These are phyloP conservation scores for Quercus engelmannii DNA, from an alignment of 306 rosid genomes.

Conservation along the genomic window DNA sequence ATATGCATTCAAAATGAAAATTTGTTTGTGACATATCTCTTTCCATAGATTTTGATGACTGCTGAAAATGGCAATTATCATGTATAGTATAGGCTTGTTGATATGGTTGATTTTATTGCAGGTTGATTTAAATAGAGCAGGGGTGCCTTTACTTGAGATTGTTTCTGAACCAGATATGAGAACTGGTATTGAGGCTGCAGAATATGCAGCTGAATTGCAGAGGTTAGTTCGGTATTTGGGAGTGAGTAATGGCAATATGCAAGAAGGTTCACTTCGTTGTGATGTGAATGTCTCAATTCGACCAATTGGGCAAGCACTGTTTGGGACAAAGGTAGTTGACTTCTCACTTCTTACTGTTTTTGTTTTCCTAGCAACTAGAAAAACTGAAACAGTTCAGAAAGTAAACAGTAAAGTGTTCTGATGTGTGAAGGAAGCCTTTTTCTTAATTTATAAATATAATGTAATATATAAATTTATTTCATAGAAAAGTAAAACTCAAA, in stretches of 20 bases:
- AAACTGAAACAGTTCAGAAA: neutral
- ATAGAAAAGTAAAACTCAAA: too few relatives aligned
- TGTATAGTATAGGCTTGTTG: slow-evolving; percentile 10
- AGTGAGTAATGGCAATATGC: slow-evolving; percentile 97
- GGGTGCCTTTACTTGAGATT: slow-evolving; percentile 96
- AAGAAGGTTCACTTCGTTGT: slow-evolving; percentile 97
- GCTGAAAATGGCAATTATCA: neutral
- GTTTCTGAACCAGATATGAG: slow-evolving; percentile 99
- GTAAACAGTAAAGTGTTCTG: neutral
- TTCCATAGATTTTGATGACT: neutral
- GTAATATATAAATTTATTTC: too few relatives aligned
- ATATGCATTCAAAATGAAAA: neutral
- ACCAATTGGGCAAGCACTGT: slow-evolving; percentile 71
- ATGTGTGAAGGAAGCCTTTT: too few relatives aligned
- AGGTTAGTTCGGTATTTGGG: slow-evolving; percentile 92
- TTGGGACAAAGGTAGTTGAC: slow-evolving; percentile 79
- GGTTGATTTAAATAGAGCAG: slow-evolving; percentile 98
- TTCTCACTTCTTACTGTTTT: neutral
- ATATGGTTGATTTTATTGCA: slow-evolving; percentile 31
- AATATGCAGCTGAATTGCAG: slow-evolving; percentile 92
- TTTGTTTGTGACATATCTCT: neutral
- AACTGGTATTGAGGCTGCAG: slow-evolving; percentile 94
- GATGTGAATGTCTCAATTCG: slow-evolving; percentile 93
- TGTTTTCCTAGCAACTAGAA: neutral
- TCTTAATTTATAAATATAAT: too few relatives aligned